Evolutionary conservation across 257 asterid genomes (phyloP), one percentile per base, ranked within the genome.

Genomic region (Handroanthus guayacan): DNA sequence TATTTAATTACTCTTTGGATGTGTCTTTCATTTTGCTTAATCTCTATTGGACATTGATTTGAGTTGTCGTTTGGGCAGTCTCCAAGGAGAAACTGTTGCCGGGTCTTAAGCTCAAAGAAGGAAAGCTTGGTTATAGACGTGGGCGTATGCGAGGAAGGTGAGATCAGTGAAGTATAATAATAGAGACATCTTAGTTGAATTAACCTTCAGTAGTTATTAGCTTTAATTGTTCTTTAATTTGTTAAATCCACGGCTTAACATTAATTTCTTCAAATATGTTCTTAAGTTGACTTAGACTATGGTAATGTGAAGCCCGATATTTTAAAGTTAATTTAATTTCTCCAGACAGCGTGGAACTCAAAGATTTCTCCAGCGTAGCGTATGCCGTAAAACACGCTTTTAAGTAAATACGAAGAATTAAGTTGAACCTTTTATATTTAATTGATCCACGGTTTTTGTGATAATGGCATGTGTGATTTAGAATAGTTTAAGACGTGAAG

Each of bases 31-130:
- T 31, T 48, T 69, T 60, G 37, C 25, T 16, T 31, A 41, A 5
- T 69, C 3, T 71, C 2, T 58, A 4, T 1, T 55, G 34, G 47
- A 48, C 58, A 31, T 45, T 67, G 39, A 56, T 62, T 13, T 76
- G 55, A 34, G n/a, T 44, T 62, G 52, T 51, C 51, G 31, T 73
- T 36, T 55, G 63, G 66, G 57, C 90, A 93, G 98, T 89, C 97
- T 39, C 94, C 95, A 0, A 87, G 96, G 87, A 88, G 98, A 82
- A 91, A 90, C 57, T 93, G 98, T 72, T 93, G 98, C 89, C 81
- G 90, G 81, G 83, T 89, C 56, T 5, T 82, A 14, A 80, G 84
- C 48, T 82, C 90, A 5, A 79, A 71, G 74, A 81, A 69, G 67
- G 74, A 79, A 61, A 75, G 80, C 48, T 52, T 93, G 87, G 91